Base-by-base conservation (phyloP, 768 basidiomycete species). In the Cyclocybe cylindracea region DNA sequence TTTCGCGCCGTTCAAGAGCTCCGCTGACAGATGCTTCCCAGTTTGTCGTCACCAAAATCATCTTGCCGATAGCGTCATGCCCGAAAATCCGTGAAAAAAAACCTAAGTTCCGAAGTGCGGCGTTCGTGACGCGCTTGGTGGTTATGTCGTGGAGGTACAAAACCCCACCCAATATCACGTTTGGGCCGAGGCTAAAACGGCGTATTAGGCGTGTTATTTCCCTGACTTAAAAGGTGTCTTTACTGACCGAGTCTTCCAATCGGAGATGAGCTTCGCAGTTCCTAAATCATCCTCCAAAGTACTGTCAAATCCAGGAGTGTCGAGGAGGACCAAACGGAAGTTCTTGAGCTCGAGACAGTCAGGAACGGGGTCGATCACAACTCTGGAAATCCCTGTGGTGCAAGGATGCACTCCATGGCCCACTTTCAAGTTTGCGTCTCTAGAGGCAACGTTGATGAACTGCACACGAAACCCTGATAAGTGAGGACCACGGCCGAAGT, bases 131-230 rank as follows among this genome's bases (percentile, higher is more conserved):
- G 7, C 61, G 43, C 24, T 60, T 51, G 18, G 55, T 45, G 6
- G 61, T 59, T n/a, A 61, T 63, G 8, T 54, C 41, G 39, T 65
- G 63, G 18, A 65, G 50, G 34, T 65, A 65, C 11, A 65, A 38
- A 34, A 65, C 39, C 10, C 60, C 63, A 8, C 54, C 50, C 5
- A 65, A 39, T 42, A 50, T 56, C 34, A 50, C 45, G 5, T 45
- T 33, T 9, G 14, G 36, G 36, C 13, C 2, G 13, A 9, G 29
- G 34, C 19, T 9, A 16, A 33, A 38, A 16, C 4, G 37, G 3
- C 16, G 37, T 5, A 38, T 11, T 5, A 16, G 11, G 7, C 11
- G 37, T 16, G 37, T 16, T 16, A 3, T 11, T 38, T 38, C 37
- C 11, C 7, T 11, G 16, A 16, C 16, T 11, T 3, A 38, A 38